These are phyloP conservation scores for Pichia sorboxylosa DNA, from an alignment of 1,139 yeast genomes.

Conservation along the genomic window DNA sequence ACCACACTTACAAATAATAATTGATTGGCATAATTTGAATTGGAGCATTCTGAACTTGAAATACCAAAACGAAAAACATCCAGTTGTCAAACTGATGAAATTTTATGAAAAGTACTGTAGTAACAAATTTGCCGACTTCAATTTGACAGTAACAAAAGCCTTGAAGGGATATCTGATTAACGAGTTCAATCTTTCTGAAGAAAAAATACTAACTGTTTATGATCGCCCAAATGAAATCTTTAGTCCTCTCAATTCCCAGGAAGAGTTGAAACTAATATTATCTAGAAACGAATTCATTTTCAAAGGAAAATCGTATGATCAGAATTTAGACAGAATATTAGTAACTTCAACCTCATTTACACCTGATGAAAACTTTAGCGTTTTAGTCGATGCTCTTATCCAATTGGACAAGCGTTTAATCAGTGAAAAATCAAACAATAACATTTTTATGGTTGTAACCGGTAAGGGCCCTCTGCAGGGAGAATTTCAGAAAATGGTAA, in stretches of 20 bases:
- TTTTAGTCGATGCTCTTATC: constrained; percentile 58
- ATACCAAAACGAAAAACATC: constrained; percentile 41
- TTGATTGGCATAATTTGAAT: constrained; percentile 97
- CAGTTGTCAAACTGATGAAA: constrained; percentile 49
- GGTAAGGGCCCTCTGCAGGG: constrained; percentile 85
- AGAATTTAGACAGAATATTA: constrained; percentile 43
- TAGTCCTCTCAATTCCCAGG: constrained; percentile 30
- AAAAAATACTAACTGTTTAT: constrained; percentile 39
- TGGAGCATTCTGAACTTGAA: constrained; percentile 69
- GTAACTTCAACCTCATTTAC: constrained; percentile 90
- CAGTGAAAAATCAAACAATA: constrained; percentile 28
- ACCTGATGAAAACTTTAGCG: constrained; percentile 79
- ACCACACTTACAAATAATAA: constrained; percentile 50
- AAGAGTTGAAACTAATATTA: constrained; percentile 16
- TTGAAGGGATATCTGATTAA: constrained; percentile 52
- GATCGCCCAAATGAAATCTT: constrained; percentile 72
- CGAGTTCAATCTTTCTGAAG: constrained; percentile 38
- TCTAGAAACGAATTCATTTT: constrained; percentile 27
- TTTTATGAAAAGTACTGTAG: constrained; percentile 51
- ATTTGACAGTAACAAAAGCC: constrained; percentile 69
- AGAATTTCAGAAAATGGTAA: constrained; percentile 37
- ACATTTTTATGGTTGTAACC: constrained; percentile 61
- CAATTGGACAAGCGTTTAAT: constrained; percentile 37
- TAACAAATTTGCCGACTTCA: constrained; percentile 43
- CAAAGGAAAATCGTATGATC: constrained; percentile 20